Conservation (phyloP, 768 basidiomycete genomes). For the Mycena alexandri region DNA sequence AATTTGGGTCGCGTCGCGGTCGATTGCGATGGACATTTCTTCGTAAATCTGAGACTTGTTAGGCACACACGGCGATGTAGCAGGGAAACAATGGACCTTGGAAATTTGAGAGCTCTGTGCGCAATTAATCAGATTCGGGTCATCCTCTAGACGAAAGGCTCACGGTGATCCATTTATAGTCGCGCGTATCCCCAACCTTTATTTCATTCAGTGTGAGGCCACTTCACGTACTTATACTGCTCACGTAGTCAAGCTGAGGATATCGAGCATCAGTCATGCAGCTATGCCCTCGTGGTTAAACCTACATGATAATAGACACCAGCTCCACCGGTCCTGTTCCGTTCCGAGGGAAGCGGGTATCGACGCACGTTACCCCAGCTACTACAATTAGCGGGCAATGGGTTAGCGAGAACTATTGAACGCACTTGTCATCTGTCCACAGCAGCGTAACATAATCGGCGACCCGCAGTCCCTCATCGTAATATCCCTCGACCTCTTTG, state of each 20-base stretch:
- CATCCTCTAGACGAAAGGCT: slow-evolving; percentile 27
- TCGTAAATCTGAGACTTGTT: slow-evolving; percentile 62
- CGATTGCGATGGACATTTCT: slow-evolving; percentile 76
- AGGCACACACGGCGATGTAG: too few relatives aligned
- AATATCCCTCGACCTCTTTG: slow-evolving; percentile 77
- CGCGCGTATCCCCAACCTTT: slow-evolving; percentile 72
- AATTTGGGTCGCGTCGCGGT: slow-evolving; percentile 67
- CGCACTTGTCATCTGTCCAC: slow-evolving; percentile 81
- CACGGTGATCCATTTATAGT: slow-evolving; percentile 81
- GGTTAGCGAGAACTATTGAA: neutral
- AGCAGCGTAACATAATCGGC: slow-evolving; percentile 75
- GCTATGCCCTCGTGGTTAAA: slow-evolving; percentile 4
- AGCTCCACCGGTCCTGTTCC: slow-evolving; percentile 74
- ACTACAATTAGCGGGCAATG: neutral
- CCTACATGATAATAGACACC: slow-evolving; percentile 78
- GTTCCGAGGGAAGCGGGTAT: slow-evolving; percentile 64
- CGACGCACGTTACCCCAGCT: slow-evolving; percentile 82
- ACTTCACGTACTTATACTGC: slow-evolving; percentile 10
- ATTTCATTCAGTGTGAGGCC: neutral
- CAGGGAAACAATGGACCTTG: slow-evolving; percentile 49
- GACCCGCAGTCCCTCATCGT: slow-evolving; percentile 70
- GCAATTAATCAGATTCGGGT: slow-evolving; percentile 7
- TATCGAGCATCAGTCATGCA: neutral
- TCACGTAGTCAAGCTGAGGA: slow-evolving; percentile 62
- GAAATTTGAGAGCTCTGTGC: slow-evolving; percentile 64